These are phyloP conservation scores for Kwoniella dejecticola DNA, from an alignment of 768 basidiomycete species.

Conservation along the genomic window DNA sequence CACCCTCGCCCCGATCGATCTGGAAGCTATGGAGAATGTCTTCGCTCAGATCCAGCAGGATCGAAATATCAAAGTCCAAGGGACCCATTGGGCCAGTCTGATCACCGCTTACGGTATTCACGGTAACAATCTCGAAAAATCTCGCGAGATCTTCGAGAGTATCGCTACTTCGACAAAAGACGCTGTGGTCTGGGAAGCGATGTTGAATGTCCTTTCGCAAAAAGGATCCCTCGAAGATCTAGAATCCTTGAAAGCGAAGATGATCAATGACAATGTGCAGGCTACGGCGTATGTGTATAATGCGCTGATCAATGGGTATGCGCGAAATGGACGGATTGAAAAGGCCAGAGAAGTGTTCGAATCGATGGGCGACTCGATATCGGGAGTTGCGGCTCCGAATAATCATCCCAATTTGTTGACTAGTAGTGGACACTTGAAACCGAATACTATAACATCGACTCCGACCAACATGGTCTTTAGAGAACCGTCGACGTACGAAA, in stretches of 20 bases:
- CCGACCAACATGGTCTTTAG: conserved; percentile 68
- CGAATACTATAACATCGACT: conserved; percentile 52
- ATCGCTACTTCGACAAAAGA: conserved; percentile 66
- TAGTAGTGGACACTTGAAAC: conserved; percentile 53
- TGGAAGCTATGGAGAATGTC: conserved; percentile 68
- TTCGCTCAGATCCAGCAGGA: conserved; percentile 66
- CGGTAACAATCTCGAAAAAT: conserved; percentile 72
- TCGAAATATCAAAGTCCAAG: conserved; percentile 60
- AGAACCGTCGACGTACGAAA: conserved; percentile 73
- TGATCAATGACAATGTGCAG: conserved; percentile 68
- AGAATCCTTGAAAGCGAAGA: conserved; percentile 66
- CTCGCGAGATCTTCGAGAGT: conserved; percentile 74
- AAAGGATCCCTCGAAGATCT: conserved; percentile 77
- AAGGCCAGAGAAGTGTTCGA: conserved; percentile 79
- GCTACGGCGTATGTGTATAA: conserved; percentile 97
- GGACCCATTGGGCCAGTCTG: conserved; percentile 76
- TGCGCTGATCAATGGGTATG: conserved; percentile 72
- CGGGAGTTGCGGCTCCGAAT: conserved; percentile 76
- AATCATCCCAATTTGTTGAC: conserved; percentile 77
- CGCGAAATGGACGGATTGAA: conserved; percentile 70
- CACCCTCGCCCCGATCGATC: conserved; percentile 76
- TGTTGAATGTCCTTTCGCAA: conserved; percentile 81
- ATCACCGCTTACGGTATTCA: conserved; percentile 88
- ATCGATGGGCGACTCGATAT: conserved; percentile 72
- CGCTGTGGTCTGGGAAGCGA: conserved; percentile 82